A percentile compares a stretch with the other conserved stretches of the same genome.
phyloP scores from a whole-genome alignment of 202 grass and related monocot genomes.

The Elaeis oleifera region DNA sequence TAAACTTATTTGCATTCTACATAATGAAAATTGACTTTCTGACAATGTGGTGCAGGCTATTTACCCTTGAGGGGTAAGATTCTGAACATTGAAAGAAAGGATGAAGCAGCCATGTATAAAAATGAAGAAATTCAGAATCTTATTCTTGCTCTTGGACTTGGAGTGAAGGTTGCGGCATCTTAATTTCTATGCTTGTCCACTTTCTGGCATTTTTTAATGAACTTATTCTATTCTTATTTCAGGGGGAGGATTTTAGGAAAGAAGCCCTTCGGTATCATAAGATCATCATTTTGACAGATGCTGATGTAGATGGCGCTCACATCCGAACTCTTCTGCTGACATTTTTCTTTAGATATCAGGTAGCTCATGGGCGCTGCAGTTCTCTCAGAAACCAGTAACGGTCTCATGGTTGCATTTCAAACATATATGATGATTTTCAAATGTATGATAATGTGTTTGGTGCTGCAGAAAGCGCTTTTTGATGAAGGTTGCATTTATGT shows the following conservation, averaged over 20 bases:
- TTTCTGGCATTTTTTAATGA: conserved; percentile 23
- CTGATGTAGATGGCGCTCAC: conserved; percentile 97
- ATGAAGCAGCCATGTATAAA: conserved; percentile 94
- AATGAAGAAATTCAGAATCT: conserved; percentile 98
- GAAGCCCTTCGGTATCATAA: conserved; percentile 92
- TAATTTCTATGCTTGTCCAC: conserved; percentile 7
- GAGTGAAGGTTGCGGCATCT: conserved; percentile 62
- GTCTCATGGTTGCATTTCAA: too few species aligned
- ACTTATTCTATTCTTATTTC: conserved; percentile 22
- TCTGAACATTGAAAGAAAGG: conserved; percentile 91
- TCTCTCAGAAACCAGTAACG: too few species aligned
- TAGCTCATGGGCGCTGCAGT: conserved; percentile 16
- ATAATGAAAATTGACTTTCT: not conserved
- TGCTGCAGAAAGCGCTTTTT: conserved; percentile 74
- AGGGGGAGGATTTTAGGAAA: conserved; percentile 99
- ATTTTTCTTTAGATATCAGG: conserved; percentile 99
- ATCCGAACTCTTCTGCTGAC: conserved; percentile 94
- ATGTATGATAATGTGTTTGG: conserved; percentile 14
- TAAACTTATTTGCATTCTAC: too few species aligned
- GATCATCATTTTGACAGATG: conserved; percentile 92
- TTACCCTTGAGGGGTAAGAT: conserved; percentile 94
- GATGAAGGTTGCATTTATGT: conserved; percentile 98
- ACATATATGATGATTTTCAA: not conserved
- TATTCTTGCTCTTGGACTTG: conserved; percentile 86
- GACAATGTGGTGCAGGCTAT: conserved; percentile 63